Evolutionary conservation across 1,284 basidiomycete species (phyloP).

Genomic region (Irpex rosettiformis): DNA sequence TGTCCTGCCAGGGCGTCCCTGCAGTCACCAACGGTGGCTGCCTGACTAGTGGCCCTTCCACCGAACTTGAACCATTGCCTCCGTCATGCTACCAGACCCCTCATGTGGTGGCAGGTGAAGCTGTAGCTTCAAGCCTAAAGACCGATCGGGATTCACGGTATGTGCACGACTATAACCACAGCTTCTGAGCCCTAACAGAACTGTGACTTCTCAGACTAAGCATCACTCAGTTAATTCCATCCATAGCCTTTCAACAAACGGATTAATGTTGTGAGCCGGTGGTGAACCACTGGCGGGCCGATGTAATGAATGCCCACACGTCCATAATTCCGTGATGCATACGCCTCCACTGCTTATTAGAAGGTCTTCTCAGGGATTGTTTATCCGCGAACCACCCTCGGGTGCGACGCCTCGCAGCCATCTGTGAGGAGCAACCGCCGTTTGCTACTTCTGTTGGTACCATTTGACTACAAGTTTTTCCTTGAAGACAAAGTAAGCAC

Average conservation of each 20-base stretch:
- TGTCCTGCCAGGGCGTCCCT: too few species aligned
- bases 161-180: too few species aligned
- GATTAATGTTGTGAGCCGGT: neutral
- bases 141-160: too few species aligned
- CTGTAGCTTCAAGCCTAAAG: neutral
- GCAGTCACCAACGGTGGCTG: too few species aligned
- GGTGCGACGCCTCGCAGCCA: neutral
- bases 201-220: neutral
- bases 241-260: neutral
- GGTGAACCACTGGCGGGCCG: neutral
- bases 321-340: neutral
- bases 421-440: neutral
- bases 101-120: too few species aligned
- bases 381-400: conserved; percentile 3
- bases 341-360: neutral
- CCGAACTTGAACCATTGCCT: too few species aligned
- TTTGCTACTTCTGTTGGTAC: neutral
- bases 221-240: neutral
- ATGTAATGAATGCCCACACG: neutral
- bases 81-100: too few species aligned
- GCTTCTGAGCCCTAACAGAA: too few species aligned
- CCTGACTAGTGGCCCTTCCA: too few species aligned
- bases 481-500: neutral
- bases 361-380: neutral
- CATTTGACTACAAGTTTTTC: neutral